A percentile compares a stretch with the other conserved stretches of the same genome.
phyloP scores from a whole-genome alignment of 2,329 filamentous ascomycete genomes.

The Fusarium chuoi region DNA sequence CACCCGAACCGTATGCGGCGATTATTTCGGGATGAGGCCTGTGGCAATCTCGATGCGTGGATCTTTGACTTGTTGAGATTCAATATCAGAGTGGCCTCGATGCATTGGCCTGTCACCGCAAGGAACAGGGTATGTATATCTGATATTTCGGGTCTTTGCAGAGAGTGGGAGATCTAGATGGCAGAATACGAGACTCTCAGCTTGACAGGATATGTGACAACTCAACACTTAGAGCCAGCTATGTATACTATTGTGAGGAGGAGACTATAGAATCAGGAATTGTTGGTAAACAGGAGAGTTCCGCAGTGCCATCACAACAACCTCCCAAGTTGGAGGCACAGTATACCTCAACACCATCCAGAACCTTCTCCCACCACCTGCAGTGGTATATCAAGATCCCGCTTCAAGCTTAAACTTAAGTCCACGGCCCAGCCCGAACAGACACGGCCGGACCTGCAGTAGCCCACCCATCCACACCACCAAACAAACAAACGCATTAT shows the following conservation, averaged over 20 bases:
- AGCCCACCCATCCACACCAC: slow-evolving; percentile 3
- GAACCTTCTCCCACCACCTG: not conserved
- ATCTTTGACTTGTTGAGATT: not conserved
- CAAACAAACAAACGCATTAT: not conserved
- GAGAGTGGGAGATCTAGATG: not conserved
- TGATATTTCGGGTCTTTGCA: not conserved
- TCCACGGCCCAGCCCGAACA: slow-evolving; percentile 1
- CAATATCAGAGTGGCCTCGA: not conserved
- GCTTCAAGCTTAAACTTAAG: not conserved
- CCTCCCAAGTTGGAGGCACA: not conserved
- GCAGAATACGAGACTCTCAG: not conserved
- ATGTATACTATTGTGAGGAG: not conserved
- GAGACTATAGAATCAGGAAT: not conserved
- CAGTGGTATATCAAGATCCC: not conserved
- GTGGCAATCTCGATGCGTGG: not conserved
- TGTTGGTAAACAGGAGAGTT: not conserved
- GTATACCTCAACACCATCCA: not conserved
- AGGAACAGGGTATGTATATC: not conserved
- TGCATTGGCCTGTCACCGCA: not conserved
- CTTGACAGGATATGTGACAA: not conserved
- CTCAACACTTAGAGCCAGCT: not conserved
- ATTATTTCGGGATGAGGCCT: not conserved
- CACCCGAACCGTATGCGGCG: not conserved
- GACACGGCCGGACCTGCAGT: slow-evolving; percentile 38
- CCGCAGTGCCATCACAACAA: not conserved